A percentile compares a stretch with the other conserved stretches of the same genome.
Evolutionary conservation across 805 yeast genomes (phyloP).

Genomic region (Kodamaea neixiangensis): DNA sequence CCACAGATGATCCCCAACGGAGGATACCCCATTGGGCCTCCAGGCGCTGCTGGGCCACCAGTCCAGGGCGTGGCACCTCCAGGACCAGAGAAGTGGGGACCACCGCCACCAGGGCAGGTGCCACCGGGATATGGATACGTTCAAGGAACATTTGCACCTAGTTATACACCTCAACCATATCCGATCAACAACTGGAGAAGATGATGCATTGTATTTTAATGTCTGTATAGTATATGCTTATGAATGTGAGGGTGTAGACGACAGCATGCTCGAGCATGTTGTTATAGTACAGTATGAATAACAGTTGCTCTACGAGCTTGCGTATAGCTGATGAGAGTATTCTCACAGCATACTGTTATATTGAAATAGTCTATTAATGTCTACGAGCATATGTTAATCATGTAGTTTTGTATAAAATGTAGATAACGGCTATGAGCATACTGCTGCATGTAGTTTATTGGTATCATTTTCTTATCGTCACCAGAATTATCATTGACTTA

Average conservation of each 20-base stretch:
- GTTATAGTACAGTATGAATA: no score
- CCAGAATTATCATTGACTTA: no score
- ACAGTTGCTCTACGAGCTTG: no score
- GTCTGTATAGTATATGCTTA: not conserved
- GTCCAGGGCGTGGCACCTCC: conserved; percentile 18
- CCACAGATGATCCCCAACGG: conserved; percentile 22
- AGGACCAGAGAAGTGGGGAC: conserved; percentile 13
- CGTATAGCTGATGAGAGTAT: no score
- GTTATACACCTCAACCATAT: conserved; percentile 12
- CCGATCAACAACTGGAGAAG: conserved; percentile 30
- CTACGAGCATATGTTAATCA: no score
- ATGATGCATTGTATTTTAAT: conserved; percentile 8
- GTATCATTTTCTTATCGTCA: no score
- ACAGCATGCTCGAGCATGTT: not conserved
- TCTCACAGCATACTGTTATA: no score
- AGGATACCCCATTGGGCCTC: conserved; percentile 16
- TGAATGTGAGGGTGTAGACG: not conserved
- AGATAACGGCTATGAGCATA: no score
- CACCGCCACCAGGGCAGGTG: conserved; percentile 14
- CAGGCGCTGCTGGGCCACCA: conserved; percentile 10
- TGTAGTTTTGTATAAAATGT: no score
- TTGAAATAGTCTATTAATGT: no score
- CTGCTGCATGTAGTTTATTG: no score
- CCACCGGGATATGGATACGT: conserved; percentile 40
- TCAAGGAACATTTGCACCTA: conserved; percentile 1